Conservation (phyloP, 352 stramenopile species). For the Bremia lactucae region DNA sequence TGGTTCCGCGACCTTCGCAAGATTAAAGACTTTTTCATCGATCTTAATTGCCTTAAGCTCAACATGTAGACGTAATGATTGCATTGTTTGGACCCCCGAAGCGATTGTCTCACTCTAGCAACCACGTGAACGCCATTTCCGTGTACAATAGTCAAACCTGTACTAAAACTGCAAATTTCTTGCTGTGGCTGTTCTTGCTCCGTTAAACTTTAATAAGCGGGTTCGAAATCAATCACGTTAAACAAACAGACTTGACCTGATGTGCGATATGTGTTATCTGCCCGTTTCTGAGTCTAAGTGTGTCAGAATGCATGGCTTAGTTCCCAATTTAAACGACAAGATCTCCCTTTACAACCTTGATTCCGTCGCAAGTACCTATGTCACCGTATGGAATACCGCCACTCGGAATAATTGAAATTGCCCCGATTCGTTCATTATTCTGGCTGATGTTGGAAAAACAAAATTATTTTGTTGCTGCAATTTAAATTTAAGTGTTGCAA, state of each 20-base stretch:
- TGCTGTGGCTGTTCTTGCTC: slow-evolving; percentile 12
- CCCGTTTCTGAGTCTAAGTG: slow-evolving; percentile 31
- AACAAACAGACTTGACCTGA: slow-evolving; percentile 16
- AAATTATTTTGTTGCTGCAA: slow-evolving; percentile 22
- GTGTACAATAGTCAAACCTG: slow-evolving; percentile 42
- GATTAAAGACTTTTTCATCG: too few species aligned
- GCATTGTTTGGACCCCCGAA: slow-evolving; percentile 50
- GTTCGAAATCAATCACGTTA: slow-evolving; percentile 17
- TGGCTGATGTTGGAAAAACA: too few species aligned
- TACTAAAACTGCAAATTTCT: slow-evolving; percentile 49
- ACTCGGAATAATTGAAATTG: too few species aligned
- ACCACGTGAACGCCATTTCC: slow-evolving; percentile 38
- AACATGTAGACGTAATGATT: slow-evolving; percentile 43
- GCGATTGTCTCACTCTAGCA: slow-evolving; percentile 37
- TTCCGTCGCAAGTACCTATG: slow-evolving; percentile 49
- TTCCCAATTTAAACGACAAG: slow-evolving; percentile 35
- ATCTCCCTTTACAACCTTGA: slow-evolving; percentile 32
- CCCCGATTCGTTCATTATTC: too few species aligned
- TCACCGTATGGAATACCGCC: too few species aligned
- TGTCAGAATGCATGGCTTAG: slow-evolving; percentile 27
- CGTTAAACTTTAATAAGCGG: slow-evolving; percentile 22
- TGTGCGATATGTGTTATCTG: slow-evolving; percentile 17
- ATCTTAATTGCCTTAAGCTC: slow-evolving; percentile 47
- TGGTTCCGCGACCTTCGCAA: too few species aligned
- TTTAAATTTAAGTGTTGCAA: slow-evolving; percentile 28